These are phyloP conservation scores for Clonostachys byssicola DNA, from an alignment of 2,329 filamentous ascomycete species.

Conservation along the genomic window DNA sequence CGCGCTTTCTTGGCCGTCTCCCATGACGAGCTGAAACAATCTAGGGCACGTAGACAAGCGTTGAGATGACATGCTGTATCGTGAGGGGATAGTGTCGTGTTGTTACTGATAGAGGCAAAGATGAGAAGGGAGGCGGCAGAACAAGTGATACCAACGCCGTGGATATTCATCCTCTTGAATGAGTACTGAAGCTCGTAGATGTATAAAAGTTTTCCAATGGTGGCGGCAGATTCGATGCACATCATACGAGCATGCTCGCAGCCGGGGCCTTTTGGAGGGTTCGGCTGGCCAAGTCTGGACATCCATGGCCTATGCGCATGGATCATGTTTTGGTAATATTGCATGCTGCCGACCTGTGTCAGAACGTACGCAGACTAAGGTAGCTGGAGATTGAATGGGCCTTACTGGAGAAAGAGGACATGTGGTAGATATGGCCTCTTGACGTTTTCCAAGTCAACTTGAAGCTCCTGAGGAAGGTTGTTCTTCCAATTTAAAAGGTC, in stretches of 20 bases:
- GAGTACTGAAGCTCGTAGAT: not conserved
- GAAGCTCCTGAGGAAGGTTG: slow-evolving; percentile 7
- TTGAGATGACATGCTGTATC: slow-evolving; percentile 7
- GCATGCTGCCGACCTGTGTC: slow-evolving; percentile 10
- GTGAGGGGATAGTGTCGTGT: not conserved
- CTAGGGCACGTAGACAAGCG: slow-evolving; percentile 14
- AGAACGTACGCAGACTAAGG: no score
- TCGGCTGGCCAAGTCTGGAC: slow-evolving; percentile 13
- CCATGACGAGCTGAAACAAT: slow-evolving; percentile 12
- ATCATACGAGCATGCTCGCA: not conserved
- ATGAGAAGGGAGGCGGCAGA: slow-evolving; percentile 9
- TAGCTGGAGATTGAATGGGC: not conserved
- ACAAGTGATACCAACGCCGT: slow-evolving; percentile 5
- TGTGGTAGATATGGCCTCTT: slow-evolving; percentile 7
- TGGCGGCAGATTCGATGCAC: not conserved
- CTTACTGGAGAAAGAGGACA: not conserved
- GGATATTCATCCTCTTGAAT: slow-evolving; percentile 10
- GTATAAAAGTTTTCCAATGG: not conserved
- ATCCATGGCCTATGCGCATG: slow-evolving; percentile 16
- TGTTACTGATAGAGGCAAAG: slow-evolving; percentile 13
- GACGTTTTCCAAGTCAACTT: slow-evolving; percentile 10
- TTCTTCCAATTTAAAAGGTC: slow-evolving; percentile 12
- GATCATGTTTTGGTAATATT: slow-evolving; percentile 15
- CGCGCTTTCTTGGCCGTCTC: slow-evolving; percentile 14
- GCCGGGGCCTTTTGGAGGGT: not conserved